Evolutionary conservation across 441 rosid species (phyloP), one percentile per base, ranked within the genome.

Genomic region (Heliophila coronopifolia): DNA sequence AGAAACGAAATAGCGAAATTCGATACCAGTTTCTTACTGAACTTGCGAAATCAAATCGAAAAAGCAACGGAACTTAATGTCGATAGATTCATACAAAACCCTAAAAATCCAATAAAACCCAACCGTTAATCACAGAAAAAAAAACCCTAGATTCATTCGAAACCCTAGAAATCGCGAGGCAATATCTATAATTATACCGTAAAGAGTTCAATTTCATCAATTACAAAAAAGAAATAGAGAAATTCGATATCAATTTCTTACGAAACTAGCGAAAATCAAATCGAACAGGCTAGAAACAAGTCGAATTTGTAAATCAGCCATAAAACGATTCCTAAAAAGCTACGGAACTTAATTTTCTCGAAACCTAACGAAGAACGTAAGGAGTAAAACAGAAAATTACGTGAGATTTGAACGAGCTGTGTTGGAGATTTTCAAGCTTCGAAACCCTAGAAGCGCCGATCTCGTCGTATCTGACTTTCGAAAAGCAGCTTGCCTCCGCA

Each of bases 391-490:
- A 36, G 37, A 9, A 9, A 8, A 18, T 2, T 23, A 7, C 58
- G 52, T 42, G 31, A 42, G 19, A 42, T n/a, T 9, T 50, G 7
- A 8, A 44, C 32, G 38, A 51, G 5, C 17, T 33, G 24, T 2
- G 25, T 0, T 10, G 30, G 24, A 28, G 44, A 60, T n/a, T 51
- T 50, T 1, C 3, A 60, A 24, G 31, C 15, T 50, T 50, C 27
- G 25, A 41, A 36, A 2, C 66, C 66, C 59, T 61, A 61, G 54
- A 6, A 26, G 19, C 54, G 59, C 26, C 53, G 53, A 43, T 61
- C 66, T 16, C 23, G 50, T n/a, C 23, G 4, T 11, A 40, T 27
- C 9, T 9, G 43, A 20, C 23, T 20, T 37, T 37, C n/a, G 33
- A 33, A 34, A 24, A 9, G 24, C 4, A 4, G 27, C 43, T 32